These are phyloP conservation scores for Fusarium napiforme DNA, from an alignment of 2,329 filamentous ascomycete species.

Conservation along the genomic window DNA sequence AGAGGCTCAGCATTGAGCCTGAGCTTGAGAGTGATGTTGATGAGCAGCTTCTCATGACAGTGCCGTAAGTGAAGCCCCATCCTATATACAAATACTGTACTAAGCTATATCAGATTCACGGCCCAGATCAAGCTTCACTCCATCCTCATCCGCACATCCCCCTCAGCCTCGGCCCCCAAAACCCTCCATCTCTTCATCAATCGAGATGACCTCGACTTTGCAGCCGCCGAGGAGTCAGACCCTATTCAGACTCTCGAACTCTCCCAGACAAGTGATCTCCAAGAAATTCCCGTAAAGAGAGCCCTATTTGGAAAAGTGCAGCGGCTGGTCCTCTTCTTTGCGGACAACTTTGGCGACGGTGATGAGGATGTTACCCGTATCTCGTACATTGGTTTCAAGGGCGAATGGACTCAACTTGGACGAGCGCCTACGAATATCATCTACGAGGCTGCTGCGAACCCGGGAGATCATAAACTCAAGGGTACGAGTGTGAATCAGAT, in stretches of 20 bases:
- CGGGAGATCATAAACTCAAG: conserved; percentile 81
- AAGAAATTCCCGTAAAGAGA: conserved; percentile 89
- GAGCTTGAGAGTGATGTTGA: conserved; percentile 88
- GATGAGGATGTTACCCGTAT: conserved; percentile 84
- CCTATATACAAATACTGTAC: not conserved
- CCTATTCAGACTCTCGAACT: conserved; percentile 83
- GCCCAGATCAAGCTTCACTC: conserved; percentile 93
- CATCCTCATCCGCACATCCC: conserved; percentile 84
- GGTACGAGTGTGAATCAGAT: conserved; percentile 65
- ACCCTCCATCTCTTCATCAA: conserved; percentile 92
- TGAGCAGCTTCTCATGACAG: conserved; percentile 91
- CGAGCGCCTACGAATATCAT: conserved; percentile 78
- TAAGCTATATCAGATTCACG: conserved; percentile 73
- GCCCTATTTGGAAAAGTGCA: conserved; percentile 89
- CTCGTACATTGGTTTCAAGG: conserved; percentile 90
- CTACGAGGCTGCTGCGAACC: conserved; percentile 95
- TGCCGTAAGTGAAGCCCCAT: conserved; percentile 74
- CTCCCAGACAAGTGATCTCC: conserved; percentile 80
- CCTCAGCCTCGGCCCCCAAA: conserved; percentile 75
- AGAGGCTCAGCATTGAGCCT: conserved; percentile 76
- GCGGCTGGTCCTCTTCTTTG: conserved; percentile 85
- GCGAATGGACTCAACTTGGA: conserved; percentile 89
- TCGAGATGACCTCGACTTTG: conserved; percentile 87
- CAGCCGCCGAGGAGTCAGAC: conserved; percentile 72
- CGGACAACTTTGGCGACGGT: conserved; percentile 86